Conservation (phyloP, 345 rosid genomes). For the Hypericum androsaemum region DNA sequence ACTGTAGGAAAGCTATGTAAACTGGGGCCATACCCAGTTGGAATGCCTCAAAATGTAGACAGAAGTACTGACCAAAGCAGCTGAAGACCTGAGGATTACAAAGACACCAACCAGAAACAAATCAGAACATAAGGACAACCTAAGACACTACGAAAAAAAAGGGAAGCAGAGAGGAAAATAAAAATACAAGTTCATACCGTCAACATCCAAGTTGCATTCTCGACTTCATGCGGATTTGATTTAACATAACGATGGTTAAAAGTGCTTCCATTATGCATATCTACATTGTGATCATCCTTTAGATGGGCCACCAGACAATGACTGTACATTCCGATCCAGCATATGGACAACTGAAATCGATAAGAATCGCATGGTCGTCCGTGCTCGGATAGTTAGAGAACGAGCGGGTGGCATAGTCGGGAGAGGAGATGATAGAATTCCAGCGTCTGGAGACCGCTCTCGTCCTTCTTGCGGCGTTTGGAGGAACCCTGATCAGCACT, state of each 20-base stretch:
- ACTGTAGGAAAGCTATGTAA: conserved; percentile 65
- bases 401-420: too few relatives aligned
- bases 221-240: conserved; percentile 73
- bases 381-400: too few relatives aligned
- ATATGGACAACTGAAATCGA: conserved; percentile 32
- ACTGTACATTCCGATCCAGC: conserved; percentile 77
- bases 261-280: conserved; percentile 80
- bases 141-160: too few relatives aligned
- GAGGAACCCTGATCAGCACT: too few relatives aligned
- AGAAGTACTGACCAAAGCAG: conserved; percentile 73
- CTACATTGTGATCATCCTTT: conserved; percentile 76
- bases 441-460: too few relatives aligned
- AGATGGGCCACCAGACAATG: conserved; percentile 61
- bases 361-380: too few relatives aligned
- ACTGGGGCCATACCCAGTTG: conserved; percentile 76
- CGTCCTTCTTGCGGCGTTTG: too few relatives aligned
- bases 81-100: conserved; percentile 45
- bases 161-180: neutral
- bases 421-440: too few relatives aligned
- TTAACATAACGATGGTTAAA: conserved; percentile 80
- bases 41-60: conserved; percentile 75
- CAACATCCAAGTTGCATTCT: conserved; percentile 81
- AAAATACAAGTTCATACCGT: conserved; percentile 30
- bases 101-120: neutral
- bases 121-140: too few relatives aligned